A percentile compares a stretch with the other conserved stretches of the same genome.
Evolutionary conservation across 495 filamentous ascomycete genomes (phyloP).

Genomic region (Evernia prunastri): DNA sequence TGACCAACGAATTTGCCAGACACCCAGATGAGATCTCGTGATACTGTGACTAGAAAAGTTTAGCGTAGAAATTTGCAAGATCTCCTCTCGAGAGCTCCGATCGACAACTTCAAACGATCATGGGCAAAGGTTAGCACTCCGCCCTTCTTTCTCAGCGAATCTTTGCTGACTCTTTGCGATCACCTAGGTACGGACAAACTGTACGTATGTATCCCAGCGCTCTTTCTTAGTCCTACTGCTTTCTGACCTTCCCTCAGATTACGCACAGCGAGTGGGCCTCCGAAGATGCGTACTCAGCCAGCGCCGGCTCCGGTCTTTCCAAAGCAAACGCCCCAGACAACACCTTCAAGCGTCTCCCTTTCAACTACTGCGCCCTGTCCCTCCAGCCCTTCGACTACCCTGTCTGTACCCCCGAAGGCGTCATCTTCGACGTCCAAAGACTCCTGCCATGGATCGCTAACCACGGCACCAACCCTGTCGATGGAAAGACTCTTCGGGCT

Average conservation of each 20-base stretch:
- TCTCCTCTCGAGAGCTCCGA: not conserved
- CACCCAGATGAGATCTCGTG: no score
- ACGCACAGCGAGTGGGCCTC: constrained; percentile 97
- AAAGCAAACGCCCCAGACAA: constrained; percentile 46
- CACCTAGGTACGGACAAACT: constrained; percentile 61
- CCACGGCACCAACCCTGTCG: constrained; percentile 83
- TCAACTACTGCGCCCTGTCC: constrained; percentile 95
- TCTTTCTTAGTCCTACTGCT: not conserved
- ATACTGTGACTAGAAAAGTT: not conserved
- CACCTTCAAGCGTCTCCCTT: constrained; percentile 82
- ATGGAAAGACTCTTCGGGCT: constrained; percentile 67
- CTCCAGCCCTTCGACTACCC: constrained; percentile 87
- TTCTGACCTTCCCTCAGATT: constrained; percentile 46
- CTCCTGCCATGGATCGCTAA: constrained; percentile 90
- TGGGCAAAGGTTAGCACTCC: constrained; percentile 16
- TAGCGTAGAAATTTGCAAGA: not conserved
- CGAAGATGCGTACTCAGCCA: constrained; percentile 73
- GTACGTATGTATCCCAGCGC: constrained; percentile 50
- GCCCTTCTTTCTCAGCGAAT: not conserved
- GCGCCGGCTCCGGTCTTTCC: constrained; percentile 59
- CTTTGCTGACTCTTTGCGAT: constrained; percentile 12
- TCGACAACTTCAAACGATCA: not conserved
- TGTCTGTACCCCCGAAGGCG: constrained; percentile 71
- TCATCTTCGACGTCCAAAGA: constrained; percentile 80
- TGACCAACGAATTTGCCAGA: not conserved